Conservation (phyloP, 169 alveolate genomes). For the Perkinsus olseni region DNA sequence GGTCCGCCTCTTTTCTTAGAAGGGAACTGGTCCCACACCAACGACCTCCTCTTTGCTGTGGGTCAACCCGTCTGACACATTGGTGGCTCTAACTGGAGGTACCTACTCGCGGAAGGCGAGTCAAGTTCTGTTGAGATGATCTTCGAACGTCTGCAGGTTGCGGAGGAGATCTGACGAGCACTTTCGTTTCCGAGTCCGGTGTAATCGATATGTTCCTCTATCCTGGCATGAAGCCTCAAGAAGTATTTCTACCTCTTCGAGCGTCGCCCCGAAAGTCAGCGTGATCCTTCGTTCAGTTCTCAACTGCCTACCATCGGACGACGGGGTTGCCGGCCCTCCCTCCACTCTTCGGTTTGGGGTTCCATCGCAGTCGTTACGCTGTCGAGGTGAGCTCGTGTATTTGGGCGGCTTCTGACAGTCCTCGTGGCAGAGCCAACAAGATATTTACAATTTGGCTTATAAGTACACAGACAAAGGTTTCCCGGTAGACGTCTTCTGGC, state of each 20-base stretch:
- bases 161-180: background rate
- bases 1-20: too few relatives aligned
- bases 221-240: constrained; percentile 26
- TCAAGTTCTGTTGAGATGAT: too few relatives aligned
- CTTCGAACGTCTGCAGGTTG: background rate
- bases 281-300: background rate
- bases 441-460: background rate
- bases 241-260: background rate
- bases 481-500: constrained; percentile 78
- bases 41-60: background rate
- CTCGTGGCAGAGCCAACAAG: background rate
- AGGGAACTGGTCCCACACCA: background rate
- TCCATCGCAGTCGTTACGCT: constrained; percentile 79
- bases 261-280: background rate
- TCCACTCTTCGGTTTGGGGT: constrained; percentile 65
- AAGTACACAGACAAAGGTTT: constrained; percentile 27
- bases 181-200: constrained; percentile 70
- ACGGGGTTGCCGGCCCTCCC: constrained; percentile 73
- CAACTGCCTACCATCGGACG: background rate
- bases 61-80: background rate
- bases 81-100: background rate
- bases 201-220: constrained; percentile 49
- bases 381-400: constrained; percentile 18
- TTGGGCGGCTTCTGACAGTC: too few relatives aligned
- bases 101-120: background rate